Conservation (phyloP, 2,329 filamentous ascomycete species). For the Graphium sp. region DNA sequence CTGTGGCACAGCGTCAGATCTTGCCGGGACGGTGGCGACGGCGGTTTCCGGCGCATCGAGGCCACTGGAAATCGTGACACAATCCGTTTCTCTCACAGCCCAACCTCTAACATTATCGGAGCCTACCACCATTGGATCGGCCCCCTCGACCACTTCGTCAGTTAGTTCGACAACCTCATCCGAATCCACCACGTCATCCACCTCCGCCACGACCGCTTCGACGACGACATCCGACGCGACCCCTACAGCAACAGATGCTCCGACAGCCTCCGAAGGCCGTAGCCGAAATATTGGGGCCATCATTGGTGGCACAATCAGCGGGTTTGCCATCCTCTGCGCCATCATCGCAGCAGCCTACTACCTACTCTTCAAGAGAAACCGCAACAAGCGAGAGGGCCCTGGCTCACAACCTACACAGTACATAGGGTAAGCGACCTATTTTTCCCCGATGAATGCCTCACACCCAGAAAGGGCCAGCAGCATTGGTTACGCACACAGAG, state of each 20-base stretch:
- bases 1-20: conserved; percentile 29
- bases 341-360: conserved; percentile 23
- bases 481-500: no score
- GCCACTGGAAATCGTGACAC: conserved; percentile 16
- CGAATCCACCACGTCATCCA: conserved; percentile 1
- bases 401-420: conserved; percentile 20
- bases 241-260: conserved; percentile 3
- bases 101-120: conserved; percentile 17
- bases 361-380: conserved; percentile 23
- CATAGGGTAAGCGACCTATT: conserved; percentile 19
- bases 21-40: conserved; percentile 29
- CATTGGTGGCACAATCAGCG: conserved; percentile 35
- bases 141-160: conserved; percentile 3
- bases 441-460: no score
- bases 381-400: conserved; percentile 23
- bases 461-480: no score
- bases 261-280: conserved; percentile 12
- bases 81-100: conserved; percentile 22
- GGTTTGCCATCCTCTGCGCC: conserved; percentile 25
- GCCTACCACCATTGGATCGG: conserved; percentile 21
- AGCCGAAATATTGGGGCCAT: conserved; percentile 27
- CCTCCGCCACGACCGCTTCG: not conserved
- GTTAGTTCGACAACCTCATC: conserved; percentile 1
- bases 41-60: conserved; percentile 24
- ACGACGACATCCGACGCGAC: conserved; percentile 4